phyloP scores from a whole-genome alignment of 257 asterid genomes.

The Voacanga thouarsii region DNA sequence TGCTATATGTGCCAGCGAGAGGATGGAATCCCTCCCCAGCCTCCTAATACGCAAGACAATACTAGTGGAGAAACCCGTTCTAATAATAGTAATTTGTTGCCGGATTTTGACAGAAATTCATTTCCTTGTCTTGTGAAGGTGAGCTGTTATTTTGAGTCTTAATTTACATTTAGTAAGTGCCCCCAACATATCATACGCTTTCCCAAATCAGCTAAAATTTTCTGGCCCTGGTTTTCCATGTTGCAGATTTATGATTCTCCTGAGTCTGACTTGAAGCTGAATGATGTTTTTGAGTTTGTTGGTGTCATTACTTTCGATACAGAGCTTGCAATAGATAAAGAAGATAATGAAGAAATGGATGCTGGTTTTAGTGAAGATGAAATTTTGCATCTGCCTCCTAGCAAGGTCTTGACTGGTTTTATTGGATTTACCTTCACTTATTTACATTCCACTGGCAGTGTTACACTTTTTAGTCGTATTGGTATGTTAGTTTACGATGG shows the following conservation, averaged over 20 bases:
- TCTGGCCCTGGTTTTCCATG: conserved; percentile 19
- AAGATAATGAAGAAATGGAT: conserved; percentile 39
- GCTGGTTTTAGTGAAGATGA: conserved; percentile 52
- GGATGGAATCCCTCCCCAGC: conserved; percentile 37
- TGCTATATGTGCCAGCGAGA: conserved; percentile 45
- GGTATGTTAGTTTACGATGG: neutral
- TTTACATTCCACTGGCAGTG: too few relatives aligned
- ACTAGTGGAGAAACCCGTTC: conserved; percentile 36
- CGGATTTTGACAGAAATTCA: conserved; percentile 36
- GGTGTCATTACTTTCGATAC: conserved; percentile 73
- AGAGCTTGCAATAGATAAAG: conserved; percentile 39
- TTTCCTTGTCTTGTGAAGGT: conserved; percentile 86
- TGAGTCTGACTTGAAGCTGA: conserved; percentile 72
- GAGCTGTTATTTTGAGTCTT: conserved; percentile 14
- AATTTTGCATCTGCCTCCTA: conserved; percentile 45
- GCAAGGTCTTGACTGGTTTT: conserved; percentile 50
- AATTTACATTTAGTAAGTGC: neutral
- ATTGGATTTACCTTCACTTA: neutral
- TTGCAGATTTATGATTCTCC: conserved; percentile 77
- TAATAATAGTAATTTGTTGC: conserved; percentile 25
- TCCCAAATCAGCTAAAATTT: neutral
- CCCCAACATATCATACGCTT: neutral
- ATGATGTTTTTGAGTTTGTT: conserved; percentile 87
- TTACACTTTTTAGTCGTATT: neutral
- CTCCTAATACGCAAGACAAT: conserved; percentile 33